These are phyloP conservation scores for Ceratocystis destructans DNA, from an alignment of 2,329 filamentous ascomycete genomes.

Conservation along the genomic window DNA sequence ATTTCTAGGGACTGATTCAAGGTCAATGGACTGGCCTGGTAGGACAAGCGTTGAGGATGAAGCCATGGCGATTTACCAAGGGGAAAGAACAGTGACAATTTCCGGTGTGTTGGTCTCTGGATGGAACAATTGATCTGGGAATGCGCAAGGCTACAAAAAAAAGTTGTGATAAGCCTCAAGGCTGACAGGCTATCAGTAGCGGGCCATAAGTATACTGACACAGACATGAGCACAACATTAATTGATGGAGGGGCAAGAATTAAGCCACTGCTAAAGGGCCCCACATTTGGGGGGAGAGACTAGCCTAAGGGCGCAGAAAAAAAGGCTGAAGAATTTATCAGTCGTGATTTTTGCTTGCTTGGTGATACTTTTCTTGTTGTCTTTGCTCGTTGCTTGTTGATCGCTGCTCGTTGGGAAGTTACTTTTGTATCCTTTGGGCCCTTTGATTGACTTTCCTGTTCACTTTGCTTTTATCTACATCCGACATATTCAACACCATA, in stretches of 20 bases:
- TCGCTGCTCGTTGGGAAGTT: not conserved
- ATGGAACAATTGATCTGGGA: not conserved
- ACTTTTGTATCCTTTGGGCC: not conserved
- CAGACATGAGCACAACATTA: not conserved
- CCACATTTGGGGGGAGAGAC: conserved; percentile 19
- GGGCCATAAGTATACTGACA: conserved; percentile 10
- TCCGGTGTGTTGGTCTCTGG: not conserved
- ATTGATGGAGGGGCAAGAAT: conserved; percentile 16
- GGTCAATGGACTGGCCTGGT: conserved; percentile 64
- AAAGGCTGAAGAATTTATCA: conserved; percentile 8
- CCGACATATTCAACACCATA: not conserved
- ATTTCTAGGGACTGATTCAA: conserved; percentile 51
- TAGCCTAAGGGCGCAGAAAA: not conserved
- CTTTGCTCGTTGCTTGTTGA: not conserved
- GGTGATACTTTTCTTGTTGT: conserved; percentile 6
- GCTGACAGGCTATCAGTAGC: not conserved
- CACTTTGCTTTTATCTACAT: conserved; percentile 8
- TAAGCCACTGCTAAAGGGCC: not conserved
- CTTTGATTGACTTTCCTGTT: conserved; percentile 12
- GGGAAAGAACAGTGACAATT: not conserved
- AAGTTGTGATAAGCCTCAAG: conserved; percentile 9
- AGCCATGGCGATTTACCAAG: conserved; percentile 34
- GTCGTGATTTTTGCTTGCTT: not conserved
- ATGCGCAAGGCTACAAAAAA: conserved; percentile 11
- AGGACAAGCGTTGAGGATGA: conserved; percentile 53